A percentile compares a stretch with the other conserved stretches of the same genome.
phyloP scores from a whole-genome alignment of 805 yeast genomes.

The Metahyphopichia silvanorum region DNA sequence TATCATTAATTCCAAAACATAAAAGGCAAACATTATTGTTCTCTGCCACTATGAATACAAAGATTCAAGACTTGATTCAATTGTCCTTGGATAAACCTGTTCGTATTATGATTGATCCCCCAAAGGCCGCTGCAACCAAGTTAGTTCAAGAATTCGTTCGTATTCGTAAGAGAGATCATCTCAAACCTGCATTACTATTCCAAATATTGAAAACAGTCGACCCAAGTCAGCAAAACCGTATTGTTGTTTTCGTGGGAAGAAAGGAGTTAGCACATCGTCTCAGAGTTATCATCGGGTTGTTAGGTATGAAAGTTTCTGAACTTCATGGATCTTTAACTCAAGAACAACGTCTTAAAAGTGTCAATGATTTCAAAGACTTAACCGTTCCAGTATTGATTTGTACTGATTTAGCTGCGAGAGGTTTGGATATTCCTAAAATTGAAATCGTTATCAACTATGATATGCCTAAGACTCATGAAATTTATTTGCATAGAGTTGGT shows the following conservation, averaged over 20 bases:
- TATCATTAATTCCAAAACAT: constrained; percentile 74
- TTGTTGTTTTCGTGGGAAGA: constrained; percentile 87
- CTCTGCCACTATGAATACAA: constrained; percentile 97
- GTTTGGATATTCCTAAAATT: constrained; percentile 97
- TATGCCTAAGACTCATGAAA: constrained; percentile 90
- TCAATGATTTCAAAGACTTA: constrained; percentile 76
- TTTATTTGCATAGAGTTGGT: constrained; percentile 96
- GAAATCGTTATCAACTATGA: constrained; percentile 93
- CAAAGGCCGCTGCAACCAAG: constrained; percentile 89
- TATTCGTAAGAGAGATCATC: constrained; percentile 80
- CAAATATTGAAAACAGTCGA: constrained; percentile 68
- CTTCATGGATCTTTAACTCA: constrained; percentile 82
- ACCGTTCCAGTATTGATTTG: constrained; percentile 86
- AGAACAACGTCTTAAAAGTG: constrained; percentile 87
- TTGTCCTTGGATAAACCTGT: constrained; percentile 89
- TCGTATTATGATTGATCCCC: constrained; percentile 93
- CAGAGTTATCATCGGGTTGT: constrained; percentile 68
- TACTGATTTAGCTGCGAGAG: constrained; percentile 98
- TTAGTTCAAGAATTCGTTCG: constrained; percentile 92
- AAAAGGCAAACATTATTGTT: constrained; percentile 92
- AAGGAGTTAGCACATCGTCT: constrained; percentile 88
- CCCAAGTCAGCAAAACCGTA: constrained; percentile 59
- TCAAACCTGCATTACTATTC: constrained; percentile 80
- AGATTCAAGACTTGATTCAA: constrained; percentile 82
- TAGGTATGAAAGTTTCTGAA: constrained; percentile 77